Evolutionary conservation across 495 filamentous ascomycete species (phyloP), one percentile per base, ranked within the genome.

Genomic region (Talaromyces stipitatus): DNA sequence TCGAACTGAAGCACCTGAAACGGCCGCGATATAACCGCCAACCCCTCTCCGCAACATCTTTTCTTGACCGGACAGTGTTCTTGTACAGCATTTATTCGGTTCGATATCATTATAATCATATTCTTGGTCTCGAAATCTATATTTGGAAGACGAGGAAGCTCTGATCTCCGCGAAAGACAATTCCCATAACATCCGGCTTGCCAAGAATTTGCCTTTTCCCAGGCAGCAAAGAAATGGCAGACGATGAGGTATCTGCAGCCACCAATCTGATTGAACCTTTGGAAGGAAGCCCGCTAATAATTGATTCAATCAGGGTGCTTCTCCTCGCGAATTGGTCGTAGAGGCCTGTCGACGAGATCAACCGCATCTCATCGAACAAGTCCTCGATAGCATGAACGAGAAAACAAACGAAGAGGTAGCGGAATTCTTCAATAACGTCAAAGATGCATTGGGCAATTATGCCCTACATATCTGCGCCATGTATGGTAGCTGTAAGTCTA

Each of bases 291-390:
- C 36, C n/a, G 5, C n/a, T 52, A 45, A 55, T 54, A 43, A 50
- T 56, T 60, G 7, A 26, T 12, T 50, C 45, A 55, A 54, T 58
- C 48, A 97, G 90, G 94, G 94, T 69, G 94, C 95, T 57, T 88
- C 89, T 50, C 82, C 85, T 11, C 73, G 81, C 63, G 95, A 99
- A 71, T 83, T 87, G 61, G 82, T 97, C 56, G 84, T 99, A 70
- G 94, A 96, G 77, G 88, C 95, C 63, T 91, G 87, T 72, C 90
- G 94, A 30, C 85, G 94, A 57, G 89, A 97, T 77, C 96, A 97
- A 71, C 82, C 83, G 60, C 84, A 89, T 41, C 84, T 99, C 45
- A 84, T 99, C 55, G 66, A 78, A 60, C 79, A 84, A 59, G 76
- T 85, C 22, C 64, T 87, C 12, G 58, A 66, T 16, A 55, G 58